Evolutionary conservation across 2,329 filamentous ascomycete species (phyloP), one percentile per base, ranked within the genome.

Genomic region (Pyrenophora teres): DNA sequence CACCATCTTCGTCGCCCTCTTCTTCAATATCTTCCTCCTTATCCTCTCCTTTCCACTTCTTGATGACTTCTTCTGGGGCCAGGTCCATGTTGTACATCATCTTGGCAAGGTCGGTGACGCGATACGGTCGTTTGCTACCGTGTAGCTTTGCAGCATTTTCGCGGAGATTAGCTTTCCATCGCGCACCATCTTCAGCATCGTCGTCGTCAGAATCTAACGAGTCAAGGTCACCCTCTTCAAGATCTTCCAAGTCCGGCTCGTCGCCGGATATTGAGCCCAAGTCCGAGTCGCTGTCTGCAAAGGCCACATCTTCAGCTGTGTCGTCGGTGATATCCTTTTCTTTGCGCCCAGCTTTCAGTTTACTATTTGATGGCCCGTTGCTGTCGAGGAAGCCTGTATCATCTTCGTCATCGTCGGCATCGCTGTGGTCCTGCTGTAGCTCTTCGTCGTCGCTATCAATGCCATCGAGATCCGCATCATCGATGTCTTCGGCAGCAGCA

Each of bases 271-370:
- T 75, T 3, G 93, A 96, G 6, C 94, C 94, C 4, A 99, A 81
- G 70, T 99, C 95, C 0, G 94, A 99, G 73, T 99, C 95, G 67
- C 91, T 96, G 68, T 99, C 94, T 12, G 94, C 94, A 77, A 97
- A 99, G 1, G 87, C 90, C 50, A 97, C 66, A 47, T 96, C 90
- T 25, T 86, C 89, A 19, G 85, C 56, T 6, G 54, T 43, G 42
- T 65, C 52, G 10, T 62, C 68, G 37, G 71, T 68, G 7, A 41
- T 36, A 3, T 68, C 66, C 21, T 65, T 63, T 23, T 71, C 66
- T 60, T 64, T 68, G 23, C 68, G 63, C 21, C 54, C 60, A 40
- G 69, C 57, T 39, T 61, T 62, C 10, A 58, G 55, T 38, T 69
- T 68, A 38, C 75, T 70, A 6, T 77, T 75, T 3, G 75, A 68